Percentiles rank a stretch among this genome's conserved stretches.
Conservation (phyloP, 1,284 basidiomycete genomes). For the Coniferiporia sulphurascens region DNA sequence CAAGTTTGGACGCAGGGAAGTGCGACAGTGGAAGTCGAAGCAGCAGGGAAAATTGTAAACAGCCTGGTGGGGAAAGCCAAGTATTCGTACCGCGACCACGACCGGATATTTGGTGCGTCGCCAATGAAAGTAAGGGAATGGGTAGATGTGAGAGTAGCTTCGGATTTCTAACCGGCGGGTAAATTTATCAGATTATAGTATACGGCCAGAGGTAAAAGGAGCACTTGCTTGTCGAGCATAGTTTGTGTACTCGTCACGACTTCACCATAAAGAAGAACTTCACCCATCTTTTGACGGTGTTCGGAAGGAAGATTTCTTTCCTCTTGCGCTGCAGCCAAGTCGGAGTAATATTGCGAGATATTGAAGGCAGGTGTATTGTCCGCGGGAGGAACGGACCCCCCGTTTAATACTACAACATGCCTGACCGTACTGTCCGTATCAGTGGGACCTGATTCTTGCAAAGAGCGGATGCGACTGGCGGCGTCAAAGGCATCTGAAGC, state of each 20-base stretch:
- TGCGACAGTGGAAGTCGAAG: constrained; percentile 54
- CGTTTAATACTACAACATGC: constrained; percentile 44
- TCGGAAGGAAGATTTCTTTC: constrained; percentile 1
- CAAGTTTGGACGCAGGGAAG: constrained; percentile 66
- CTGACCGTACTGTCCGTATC: background rate
- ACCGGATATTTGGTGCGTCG: constrained; percentile 84
- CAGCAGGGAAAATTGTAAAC: constrained; percentile 82
- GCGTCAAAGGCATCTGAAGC: background rate
- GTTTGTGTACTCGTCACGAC: constrained; percentile 94
- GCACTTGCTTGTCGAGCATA: constrained; percentile 81
- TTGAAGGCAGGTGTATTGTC: constrained; percentile 56
- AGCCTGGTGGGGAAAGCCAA: constrained; percentile 92
- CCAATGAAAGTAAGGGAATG: constrained; percentile 75
- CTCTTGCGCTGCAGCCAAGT: constrained; percentile 22
- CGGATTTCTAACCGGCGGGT: constrained; percentile 58
- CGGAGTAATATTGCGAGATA: constrained; percentile 43
- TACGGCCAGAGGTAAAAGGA: background rate
- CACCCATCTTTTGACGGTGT: constrained; percentile 51
- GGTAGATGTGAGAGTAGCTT: constrained; percentile 67
- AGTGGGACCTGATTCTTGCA: constrained; percentile 42
- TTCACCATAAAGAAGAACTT: constrained; percentile 82
- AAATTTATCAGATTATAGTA: constrained; percentile 1
- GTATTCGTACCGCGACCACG: constrained; percentile 86
- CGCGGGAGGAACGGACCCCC: constrained; percentile 37
- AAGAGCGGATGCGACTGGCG: constrained; percentile 26